These are phyloP conservation scores for Solidago caesia DNA, from an alignment of 129 eudicot species.

Conservation along the genomic window DNA sequence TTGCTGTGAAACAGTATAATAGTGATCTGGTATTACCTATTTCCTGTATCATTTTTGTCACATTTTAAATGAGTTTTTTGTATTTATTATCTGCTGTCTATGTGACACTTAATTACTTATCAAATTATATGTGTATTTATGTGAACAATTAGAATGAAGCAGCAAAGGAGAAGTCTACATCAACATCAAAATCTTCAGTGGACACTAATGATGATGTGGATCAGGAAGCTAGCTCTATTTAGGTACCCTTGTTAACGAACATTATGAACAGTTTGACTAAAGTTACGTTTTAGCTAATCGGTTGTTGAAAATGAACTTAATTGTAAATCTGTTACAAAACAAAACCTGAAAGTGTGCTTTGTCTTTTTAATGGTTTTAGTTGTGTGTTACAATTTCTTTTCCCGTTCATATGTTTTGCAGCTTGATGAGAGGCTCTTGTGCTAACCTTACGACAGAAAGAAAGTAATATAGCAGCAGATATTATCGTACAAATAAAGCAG, in stretches of 20 bases:
- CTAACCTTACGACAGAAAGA: constrained; percentile 7
- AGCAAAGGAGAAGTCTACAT: constrained; percentile 30
- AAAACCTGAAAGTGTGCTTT: no score
- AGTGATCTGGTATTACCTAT: constrained; percentile 32
- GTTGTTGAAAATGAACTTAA: neutral
- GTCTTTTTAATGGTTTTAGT: neutral
- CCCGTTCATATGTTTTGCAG: constrained; percentile 19
- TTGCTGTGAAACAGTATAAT: constrained; percentile 36
- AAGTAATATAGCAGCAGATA: constrained; percentile 12
- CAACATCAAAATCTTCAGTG: constrained; percentile 40
- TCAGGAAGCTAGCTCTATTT: constrained; percentile 49
- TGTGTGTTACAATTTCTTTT: constrained; percentile 4
- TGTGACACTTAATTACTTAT: neutral
- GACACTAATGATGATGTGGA: constrained; percentile 44
- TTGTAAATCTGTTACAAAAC: neutral
- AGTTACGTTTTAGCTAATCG: neutral
- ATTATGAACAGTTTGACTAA: neutral
- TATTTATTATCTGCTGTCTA: neutral
- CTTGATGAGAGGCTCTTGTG: constrained; percentile 15
- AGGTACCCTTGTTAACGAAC: constrained; percentile 25
- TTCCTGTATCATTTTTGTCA: neutral
- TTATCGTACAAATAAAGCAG: constrained; percentile 6
- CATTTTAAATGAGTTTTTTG: neutral
- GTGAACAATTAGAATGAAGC: constrained; percentile 19
- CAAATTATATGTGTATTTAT: neutral